A percentile compares a stretch with the other conserved stretches of the same genome.
phyloP scores from a whole-genome alignment of 2,329 filamentous ascomycete species.

The Aspergillus hiratsukae region DNA sequence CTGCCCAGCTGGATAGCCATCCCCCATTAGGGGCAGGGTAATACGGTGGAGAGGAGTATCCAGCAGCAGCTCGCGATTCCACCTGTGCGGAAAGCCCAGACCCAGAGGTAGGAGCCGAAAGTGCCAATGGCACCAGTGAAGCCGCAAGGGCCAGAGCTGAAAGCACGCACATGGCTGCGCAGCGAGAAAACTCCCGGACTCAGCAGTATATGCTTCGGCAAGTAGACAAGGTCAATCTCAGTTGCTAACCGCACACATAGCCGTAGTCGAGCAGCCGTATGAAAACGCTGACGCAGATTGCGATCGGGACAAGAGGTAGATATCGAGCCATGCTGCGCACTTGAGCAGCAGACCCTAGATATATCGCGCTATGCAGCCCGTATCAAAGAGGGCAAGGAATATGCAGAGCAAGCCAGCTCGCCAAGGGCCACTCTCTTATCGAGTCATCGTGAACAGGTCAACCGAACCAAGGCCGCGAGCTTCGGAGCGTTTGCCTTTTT shows the following conservation, averaged over 20 bases:
- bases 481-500: neutral
- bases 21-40: conserved; percentile 71
- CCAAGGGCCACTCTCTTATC: neutral
- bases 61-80: conserved; percentile 15
- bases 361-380: neutral
- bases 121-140: conserved; percentile 4
- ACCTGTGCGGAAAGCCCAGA: conserved; percentile 1
- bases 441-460: neutral
- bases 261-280: neutral
- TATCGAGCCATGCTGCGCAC: neutral
- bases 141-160: neutral
- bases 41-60: conserved; percentile 50
- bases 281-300: neutral
- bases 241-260: neutral
- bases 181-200: neutral
- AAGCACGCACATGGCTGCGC: conserved; percentile 4
- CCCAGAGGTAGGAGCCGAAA: conserved; percentile 2
- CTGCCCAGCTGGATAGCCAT: conserved; percentile 64
- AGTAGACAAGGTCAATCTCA: neutral
- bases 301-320: neutral
- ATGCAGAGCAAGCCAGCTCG: neutral
- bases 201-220: neutral
- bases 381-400: neutral
- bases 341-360: neutral
- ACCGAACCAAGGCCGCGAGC: neutral